These are phyloP conservation scores for Phoma sp. DNA, from an alignment of 2,329 filamentous ascomycete genomes.

Conservation along the genomic window DNA sequence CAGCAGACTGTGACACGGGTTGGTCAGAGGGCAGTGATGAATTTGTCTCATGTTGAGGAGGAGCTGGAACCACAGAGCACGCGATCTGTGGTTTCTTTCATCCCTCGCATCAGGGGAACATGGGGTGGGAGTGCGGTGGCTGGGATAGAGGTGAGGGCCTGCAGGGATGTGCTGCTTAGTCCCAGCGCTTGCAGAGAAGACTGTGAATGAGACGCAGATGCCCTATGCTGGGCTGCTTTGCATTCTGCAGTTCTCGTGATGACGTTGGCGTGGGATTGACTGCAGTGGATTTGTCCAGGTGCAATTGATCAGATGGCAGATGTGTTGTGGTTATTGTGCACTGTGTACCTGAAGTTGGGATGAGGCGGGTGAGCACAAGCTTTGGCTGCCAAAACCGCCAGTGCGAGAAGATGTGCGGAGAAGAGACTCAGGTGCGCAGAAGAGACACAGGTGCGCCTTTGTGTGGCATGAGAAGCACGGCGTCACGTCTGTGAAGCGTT, in stretches of 20 bases:
- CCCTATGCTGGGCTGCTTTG: constrained; percentile 18
- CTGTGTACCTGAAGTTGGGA: constrained; percentile 14
- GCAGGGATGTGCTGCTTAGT: constrained; percentile 36
- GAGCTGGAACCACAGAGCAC: constrained; percentile 4
- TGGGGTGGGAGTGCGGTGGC: constrained; percentile 27
- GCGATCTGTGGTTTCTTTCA: constrained; percentile 6
- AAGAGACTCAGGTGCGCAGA: constrained; percentile 22
- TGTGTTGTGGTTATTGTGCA: constrained; percentile 20
- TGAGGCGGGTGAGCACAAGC: constrained; percentile 37
- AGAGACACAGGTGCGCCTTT: constrained; percentile 13
- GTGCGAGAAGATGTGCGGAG: constrained; percentile 31
- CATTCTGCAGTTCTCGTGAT: constrained; percentile 19
- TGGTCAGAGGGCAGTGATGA: constrained; percentile 17
- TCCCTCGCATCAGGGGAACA: constrained; percentile 19
- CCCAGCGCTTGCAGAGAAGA: constrained; percentile 40
- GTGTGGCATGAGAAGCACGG: constrained; percentile 26
- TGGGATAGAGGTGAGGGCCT: constrained; percentile 33
- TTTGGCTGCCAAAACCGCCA: constrained; percentile 35
- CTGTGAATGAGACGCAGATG: constrained; percentile 28
- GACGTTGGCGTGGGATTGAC: constrained; percentile 19
- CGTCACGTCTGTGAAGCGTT: constrained; percentile 24
- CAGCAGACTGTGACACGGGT: constrained; percentile 30
- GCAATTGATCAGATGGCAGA: constrained; percentile 19
- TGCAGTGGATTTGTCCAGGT: constrained; percentile 19
- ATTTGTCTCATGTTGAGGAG: constrained; percentile 27